Percentiles rank a stretch among this genome's conserved stretches.
phyloP scores from a whole-genome alignment of 1,139 yeast species.

The Chernovozyma sophiae-reginae region DNA sequence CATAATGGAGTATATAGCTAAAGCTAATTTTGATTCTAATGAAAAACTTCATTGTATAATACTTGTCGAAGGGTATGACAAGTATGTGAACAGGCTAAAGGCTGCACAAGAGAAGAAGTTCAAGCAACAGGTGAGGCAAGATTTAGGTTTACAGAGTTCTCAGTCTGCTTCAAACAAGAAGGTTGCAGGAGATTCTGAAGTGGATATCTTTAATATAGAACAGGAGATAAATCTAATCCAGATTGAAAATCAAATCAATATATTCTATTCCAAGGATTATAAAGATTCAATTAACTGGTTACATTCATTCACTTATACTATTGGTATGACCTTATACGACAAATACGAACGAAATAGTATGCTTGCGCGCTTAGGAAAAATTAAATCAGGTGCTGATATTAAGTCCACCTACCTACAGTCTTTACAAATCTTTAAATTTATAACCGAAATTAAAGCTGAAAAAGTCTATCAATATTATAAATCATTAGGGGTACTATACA shows the following conservation, averaged over 20 bases:
- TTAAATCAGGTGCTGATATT: slow-evolving; percentile 50
- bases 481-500: slow-evolving; percentile 33
- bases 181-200: neutral
- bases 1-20: slow-evolving; percentile 12
- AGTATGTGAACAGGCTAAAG: slow-evolving; percentile 38
- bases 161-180: neutral
- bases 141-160: slow-evolving; percentile 1
- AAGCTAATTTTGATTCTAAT: neutral
- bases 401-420: slow-evolving; percentile 46
- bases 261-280: slow-evolving; percentile 43
- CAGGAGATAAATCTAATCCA: slow-evolving; percentile 25
- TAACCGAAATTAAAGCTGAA: slow-evolving; percentile 47
- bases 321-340: slow-evolving; percentile 52
- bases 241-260: slow-evolving; percentile 32
- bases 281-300: slow-evolving; percentile 54
- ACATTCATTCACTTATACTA: slow-evolving; percentile 52
- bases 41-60: slow-evolving; percentile 27
- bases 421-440: slow-evolving; percentile 50
- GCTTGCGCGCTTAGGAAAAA: slow-evolving; percentile 50
- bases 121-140: slow-evolving; percentile 10
- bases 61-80: slow-evolving; percentile 47
- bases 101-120: slow-evolving; percentile 43
- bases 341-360: slow-evolving; percentile 50
- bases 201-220: slow-evolving; percentile 16
- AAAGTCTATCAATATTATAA: slow-evolving; percentile 32